These are phyloP conservation scores for Calonectria honghensis DNA, from an alignment of 2,329 filamentous ascomycete genomes.

Conservation along the genomic window DNA sequence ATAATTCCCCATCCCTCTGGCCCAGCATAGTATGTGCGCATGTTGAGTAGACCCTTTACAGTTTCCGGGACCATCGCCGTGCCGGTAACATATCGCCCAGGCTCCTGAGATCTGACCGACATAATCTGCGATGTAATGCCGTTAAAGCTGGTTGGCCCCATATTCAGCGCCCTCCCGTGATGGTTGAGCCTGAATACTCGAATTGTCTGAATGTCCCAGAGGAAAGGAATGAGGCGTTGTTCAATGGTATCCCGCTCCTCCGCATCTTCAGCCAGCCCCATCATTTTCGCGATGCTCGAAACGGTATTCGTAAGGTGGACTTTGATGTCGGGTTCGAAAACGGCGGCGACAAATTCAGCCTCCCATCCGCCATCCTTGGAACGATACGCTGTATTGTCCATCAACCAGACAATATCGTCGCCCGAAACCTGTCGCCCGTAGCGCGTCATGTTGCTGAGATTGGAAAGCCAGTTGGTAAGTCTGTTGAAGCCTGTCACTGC, in stretches of 20 bases:
- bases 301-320: constrained; percentile 81
- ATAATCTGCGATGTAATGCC: constrained; percentile 82
- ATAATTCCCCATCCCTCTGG: constrained; percentile 90
- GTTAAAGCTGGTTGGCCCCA: constrained; percentile 83
- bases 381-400: constrained; percentile 91
- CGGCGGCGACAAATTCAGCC: constrained; percentile 88
- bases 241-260: constrained; percentile 77
- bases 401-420: constrained; percentile 87
- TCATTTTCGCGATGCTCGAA: constrained; percentile 79
- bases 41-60: constrained; percentile 73
- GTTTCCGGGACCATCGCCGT: constrained; percentile 71
- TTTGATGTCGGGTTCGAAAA: constrained; percentile 84
- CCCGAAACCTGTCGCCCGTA: constrained; percentile 75
- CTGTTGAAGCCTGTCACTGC: constrained; percentile 59
- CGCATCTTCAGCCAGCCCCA: constrained; percentile 79
- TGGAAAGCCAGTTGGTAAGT: constrained; percentile 62
- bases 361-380: constrained; percentile 76
- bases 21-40: constrained; percentile 84
- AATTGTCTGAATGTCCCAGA: constrained; percentile 84
- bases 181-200: constrained; percentile 80
- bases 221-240: constrained; percentile 83
- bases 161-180: constrained; percentile 66
- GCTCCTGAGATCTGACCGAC: constrained; percentile 67
- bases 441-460: constrained; percentile 73
- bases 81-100: constrained; percentile 68